phyloP scores from a whole-genome alignment of 1,284 basidiomycete species.

The Ustilago trichophora region DNA sequence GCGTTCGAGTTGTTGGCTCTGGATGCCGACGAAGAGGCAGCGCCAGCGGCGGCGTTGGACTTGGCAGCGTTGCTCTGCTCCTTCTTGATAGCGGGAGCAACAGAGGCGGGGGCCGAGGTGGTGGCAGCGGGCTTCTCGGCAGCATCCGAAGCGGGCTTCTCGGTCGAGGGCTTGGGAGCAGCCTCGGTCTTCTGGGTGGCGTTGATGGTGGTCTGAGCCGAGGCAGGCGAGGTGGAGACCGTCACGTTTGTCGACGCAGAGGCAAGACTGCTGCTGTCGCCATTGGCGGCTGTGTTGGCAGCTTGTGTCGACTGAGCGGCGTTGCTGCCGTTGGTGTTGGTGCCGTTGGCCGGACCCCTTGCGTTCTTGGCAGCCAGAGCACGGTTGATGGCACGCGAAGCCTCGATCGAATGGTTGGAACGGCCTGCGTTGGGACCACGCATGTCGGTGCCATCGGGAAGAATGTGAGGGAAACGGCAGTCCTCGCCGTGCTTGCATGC shows the following conservation, averaged over 20 bases:
- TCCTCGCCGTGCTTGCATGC: conserved; percentile 63
- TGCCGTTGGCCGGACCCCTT: conserved; percentile 11
- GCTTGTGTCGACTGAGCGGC: conserved; percentile 12
- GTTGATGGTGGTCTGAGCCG: conserved; percentile 34
- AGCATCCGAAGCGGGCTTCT: conserved; percentile 14
- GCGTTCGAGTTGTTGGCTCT: conserved; percentile 8
- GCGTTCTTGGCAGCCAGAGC: conserved; percentile 41
- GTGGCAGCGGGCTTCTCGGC: conserved; percentile 13
- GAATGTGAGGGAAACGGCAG: conserved; percentile 65
- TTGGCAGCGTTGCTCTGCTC: conserved; percentile 18
- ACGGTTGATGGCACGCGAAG: conserved; percentile 41
- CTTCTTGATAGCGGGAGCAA: conserved; percentile 16
- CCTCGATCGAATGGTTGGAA: conserved; percentile 43
- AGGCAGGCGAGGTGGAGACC: conserved; percentile 34
- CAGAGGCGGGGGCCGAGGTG: conserved; percentile 2
- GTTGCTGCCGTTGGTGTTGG: conserved; percentile 6
- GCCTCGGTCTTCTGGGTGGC: conserved; percentile 11
- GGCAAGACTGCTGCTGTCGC: conserved; percentile 10
- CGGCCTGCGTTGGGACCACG: conserved; percentile 48
- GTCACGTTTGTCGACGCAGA: conserved; percentile 21
- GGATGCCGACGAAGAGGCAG: conserved; percentile 16
- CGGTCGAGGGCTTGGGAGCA: conserved; percentile 12
- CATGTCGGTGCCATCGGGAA: conserved; percentile 63
- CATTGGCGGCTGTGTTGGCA: conserved; percentile 5
- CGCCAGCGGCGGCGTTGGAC: conserved; percentile 8